Evolutionary conservation across 2,329 filamentous ascomycete genomes (phyloP).

Genomic region (Diaporthe capsici): DNA sequence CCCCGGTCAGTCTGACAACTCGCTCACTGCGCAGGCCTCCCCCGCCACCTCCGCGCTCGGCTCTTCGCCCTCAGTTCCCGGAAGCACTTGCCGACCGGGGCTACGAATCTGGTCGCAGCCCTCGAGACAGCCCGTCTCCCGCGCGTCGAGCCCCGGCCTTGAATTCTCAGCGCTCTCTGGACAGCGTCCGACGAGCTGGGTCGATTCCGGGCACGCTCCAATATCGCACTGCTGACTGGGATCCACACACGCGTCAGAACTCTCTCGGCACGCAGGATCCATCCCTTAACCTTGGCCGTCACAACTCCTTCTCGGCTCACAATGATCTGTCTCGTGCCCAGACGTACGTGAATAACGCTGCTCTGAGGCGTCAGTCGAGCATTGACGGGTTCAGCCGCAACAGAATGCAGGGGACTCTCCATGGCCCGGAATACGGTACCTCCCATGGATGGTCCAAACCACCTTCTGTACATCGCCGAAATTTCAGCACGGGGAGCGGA

Average conservation of each 20-base stretch:
- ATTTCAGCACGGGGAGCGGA: slow-evolving; percentile 53
- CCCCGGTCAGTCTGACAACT: slow-evolving; percentile 60
- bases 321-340: slow-evolving; percentile 40
- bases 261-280: slow-evolving; percentile 45
- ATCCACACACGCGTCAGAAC: slow-evolving; percentile 49
- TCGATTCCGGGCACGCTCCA: slow-evolving; percentile 37
- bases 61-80: slow-evolving; percentile 51
- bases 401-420: slow-evolving; percentile 13
- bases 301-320: slow-evolving; percentile 51
- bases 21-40: slow-evolving; percentile 52
- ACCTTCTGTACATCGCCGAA: slow-evolving; percentile 53
- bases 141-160: slow-evolving; percentile 45
- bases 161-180: slow-evolving; percentile 47
- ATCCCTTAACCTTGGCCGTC: slow-evolving; percentile 49
- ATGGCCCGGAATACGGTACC: slow-evolving; percentile 11
- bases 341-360: slow-evolving; percentile 39
- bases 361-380: slow-evolving; percentile 33
- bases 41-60: slow-evolving; percentile 53
- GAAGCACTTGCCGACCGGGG: slow-evolving; percentile 49
- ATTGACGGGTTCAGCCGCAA: slow-evolving; percentile 27
- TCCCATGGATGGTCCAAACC: slow-evolving; percentile 43
- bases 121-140: slow-evolving; percentile 42
- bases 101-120: slow-evolving; percentile 49
- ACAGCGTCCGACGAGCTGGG: slow-evolving; percentile 43
- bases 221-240: slow-evolving; percentile 47